These are phyloP conservation scores for Exophiala mesophila DNA, from an alignment of 2,329 filamentous ascomycete species.

Conservation along the genomic window DNA sequence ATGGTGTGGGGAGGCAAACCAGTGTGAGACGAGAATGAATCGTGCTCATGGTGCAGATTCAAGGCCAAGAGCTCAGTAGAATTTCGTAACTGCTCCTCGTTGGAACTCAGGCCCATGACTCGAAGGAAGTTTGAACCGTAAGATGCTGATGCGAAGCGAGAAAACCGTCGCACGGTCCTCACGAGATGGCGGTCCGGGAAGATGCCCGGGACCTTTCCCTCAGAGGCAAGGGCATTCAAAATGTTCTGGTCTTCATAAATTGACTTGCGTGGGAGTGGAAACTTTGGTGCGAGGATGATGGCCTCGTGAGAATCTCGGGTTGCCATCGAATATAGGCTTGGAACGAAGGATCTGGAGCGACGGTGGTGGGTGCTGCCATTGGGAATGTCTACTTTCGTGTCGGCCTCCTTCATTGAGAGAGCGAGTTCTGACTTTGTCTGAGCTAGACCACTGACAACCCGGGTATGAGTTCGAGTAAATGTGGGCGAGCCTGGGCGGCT, in stretches of 20 bases:
- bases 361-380: conserved; percentile 27
- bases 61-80: conserved; percentile 31
- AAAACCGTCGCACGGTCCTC: conserved; percentile 43
- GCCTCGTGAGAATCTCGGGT: conserved; percentile 40
- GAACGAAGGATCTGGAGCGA: conserved; percentile 37
- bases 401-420: conserved; percentile 31
- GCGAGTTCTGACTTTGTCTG: conserved; percentile 40
- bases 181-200: conserved; percentile 44
- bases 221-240: conserved; percentile 39
- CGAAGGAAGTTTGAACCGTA: conserved; percentile 44
- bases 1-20: conserved; percentile 44
- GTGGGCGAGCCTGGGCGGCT: conserved; percentile 37
- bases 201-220: conserved; percentile 42
- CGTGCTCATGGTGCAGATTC: conserved; percentile 40
- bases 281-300: conserved; percentile 36
- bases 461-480: conserved; percentile 37
- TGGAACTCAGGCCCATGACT: conserved; percentile 39
- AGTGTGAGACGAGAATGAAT: conserved; percentile 42
- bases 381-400: conserved; percentile 27
- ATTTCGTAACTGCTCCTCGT: conserved; percentile 26
- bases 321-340: conserved; percentile 44
- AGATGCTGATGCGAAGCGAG: conserved; percentile 44
- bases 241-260: conserved; percentile 44
- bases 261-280: conserved; percentile 38
- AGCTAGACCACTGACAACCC: conserved; percentile 41